A percentile compares a stretch with the other conserved stretches of the same genome.
Conservation (phyloP, 805 yeast species). For the Barnettozyma sucrosica region DNA sequence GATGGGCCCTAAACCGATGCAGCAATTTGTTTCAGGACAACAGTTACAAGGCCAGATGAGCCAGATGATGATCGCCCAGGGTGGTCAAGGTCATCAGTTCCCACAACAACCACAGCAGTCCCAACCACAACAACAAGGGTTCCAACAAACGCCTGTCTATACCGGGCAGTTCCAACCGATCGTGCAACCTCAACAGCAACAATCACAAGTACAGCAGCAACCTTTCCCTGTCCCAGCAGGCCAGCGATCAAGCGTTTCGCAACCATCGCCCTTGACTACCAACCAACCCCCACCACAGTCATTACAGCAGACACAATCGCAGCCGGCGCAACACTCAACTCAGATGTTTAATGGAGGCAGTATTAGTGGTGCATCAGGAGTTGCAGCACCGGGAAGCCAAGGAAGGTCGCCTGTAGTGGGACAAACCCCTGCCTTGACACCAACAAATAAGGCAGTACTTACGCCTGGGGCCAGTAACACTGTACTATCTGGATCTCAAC, state of each 20-base stretch:
- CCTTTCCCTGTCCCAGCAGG: slow-evolving; percentile 1
- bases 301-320: slow-evolving; percentile 7
- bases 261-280: slow-evolving; percentile 1
- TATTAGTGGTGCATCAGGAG: not conserved
- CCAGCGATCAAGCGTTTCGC: not conserved
- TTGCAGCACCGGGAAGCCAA: not conserved
- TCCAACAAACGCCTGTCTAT: not conserved
- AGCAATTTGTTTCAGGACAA: not conserved
- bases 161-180: slow-evolving; percentile 3
- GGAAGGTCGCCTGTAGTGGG: not conserved
- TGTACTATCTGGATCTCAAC: slow-evolving; percentile 14
- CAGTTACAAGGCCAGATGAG: slow-evolving; percentile 2
- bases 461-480: slow-evolving; percentile 4
- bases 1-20: not conserved
- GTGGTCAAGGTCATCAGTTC: slow-evolving; percentile 1
- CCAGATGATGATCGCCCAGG: slow-evolving; percentile 1
- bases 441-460: not conserved
- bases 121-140: slow-evolving; percentile 1
- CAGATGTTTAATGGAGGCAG: slow-evolving; percentile 1
- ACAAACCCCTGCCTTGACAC: not conserved
- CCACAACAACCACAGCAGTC: slow-evolving; percentile 4
- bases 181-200: slow-evolving; percentile 7
- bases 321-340: slow-evolving; percentile 11
- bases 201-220: slow-evolving; percentile 4
- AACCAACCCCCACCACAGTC: slow-evolving; percentile 5